These are phyloP conservation scores for Picochlorum sp. DNA, from an alignment of 139 green algal genomes.

Conservation along the genomic window DNA sequence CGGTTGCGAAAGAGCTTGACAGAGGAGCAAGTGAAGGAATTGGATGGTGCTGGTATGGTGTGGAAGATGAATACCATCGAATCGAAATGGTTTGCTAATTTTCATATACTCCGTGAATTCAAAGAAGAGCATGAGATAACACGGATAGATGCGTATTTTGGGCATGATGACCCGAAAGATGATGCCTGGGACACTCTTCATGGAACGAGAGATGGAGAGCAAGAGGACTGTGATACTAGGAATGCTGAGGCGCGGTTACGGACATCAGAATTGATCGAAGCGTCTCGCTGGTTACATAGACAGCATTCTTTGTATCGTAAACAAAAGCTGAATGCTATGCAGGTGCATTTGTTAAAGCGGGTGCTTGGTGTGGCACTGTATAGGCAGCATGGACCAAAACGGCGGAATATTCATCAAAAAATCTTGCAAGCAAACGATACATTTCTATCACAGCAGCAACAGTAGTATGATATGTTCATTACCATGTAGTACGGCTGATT, in stretches of 20 bases:
- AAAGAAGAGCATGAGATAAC: constrained; percentile 6
- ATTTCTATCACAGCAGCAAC: background rate
- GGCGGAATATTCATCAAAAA: background rate
- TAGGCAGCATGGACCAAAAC: background rate
- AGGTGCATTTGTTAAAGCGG: constrained; percentile 6
- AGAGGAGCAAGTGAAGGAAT: constrained; percentile 10
- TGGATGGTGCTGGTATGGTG: constrained; percentile 25
- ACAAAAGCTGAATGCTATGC: constrained; percentile 13
- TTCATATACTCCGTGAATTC: constrained; percentile 15
- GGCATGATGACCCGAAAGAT: background rate
- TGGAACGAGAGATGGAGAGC: background rate
- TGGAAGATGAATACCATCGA: constrained; percentile 28
- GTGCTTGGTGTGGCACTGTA: background rate
- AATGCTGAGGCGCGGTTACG: background rate
- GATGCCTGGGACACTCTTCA: background rate
- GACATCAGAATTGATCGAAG: constrained; percentile 13
- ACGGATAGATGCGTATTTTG: background rate
- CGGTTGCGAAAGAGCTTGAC: background rate
- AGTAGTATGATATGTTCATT: background rate
- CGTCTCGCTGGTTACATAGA: constrained; percentile 8
- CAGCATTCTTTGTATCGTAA: constrained; percentile 14
- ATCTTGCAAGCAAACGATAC: background rate
- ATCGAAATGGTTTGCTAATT: constrained; percentile 20
- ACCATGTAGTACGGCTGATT: too few species aligned
- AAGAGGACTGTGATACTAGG: background rate